Base-by-base conservation (phyloP, 2,329 filamentous ascomycete species). In the Fusarium veterinarium region DNA sequence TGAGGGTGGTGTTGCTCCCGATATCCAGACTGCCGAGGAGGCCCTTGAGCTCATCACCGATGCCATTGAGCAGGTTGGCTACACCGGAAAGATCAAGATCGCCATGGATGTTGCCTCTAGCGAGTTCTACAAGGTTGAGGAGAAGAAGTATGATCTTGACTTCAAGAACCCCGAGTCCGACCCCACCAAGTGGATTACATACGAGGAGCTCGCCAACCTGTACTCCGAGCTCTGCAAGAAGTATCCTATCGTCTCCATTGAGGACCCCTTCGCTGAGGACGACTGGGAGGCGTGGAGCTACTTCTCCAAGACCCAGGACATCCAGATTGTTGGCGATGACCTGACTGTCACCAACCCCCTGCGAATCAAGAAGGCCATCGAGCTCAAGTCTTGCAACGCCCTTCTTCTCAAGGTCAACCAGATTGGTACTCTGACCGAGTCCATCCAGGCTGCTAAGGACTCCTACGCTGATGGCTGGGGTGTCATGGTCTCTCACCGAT, bases 201-300 rank as follows among this genome's bases (percentile, higher is more conserved):
- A 98, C 87, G 94, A 98, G 90, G 89, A 99, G 88, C 93, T 99
- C 73, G 95, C 96, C 82, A 91, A 92, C 81, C 87, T 97, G 80
- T 98, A 99, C 92, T 91, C 93, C 84, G 88, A 91, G 51, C 91
- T 99, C 71, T 89, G 90, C 83, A 90, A 91, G 90, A 98, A 97
- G 89, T 99, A 99, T 89, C 95, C 96, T 81, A 99, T 99, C 81
- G 94, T 98, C 87, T 94, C 91, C 85, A 98, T 99, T 80, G 96
- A 99, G 89, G 96, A 99, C 84, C 96, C 96, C 83, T 99, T 99
- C 87, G 95, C 94, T 75, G 96, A 99, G 91, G 96, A 98, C 81
- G 96, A 99, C 90, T 99, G 96, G 96, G 95, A 98, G 91, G 96
- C 96, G 72, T 99, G 96, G 96, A 97, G 94, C 91, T 97, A 98